Evolutionary conservation across 2,329 filamentous ascomycete species (phyloP).

Genomic region (Penicillium aurantiogriseum): DNA sequence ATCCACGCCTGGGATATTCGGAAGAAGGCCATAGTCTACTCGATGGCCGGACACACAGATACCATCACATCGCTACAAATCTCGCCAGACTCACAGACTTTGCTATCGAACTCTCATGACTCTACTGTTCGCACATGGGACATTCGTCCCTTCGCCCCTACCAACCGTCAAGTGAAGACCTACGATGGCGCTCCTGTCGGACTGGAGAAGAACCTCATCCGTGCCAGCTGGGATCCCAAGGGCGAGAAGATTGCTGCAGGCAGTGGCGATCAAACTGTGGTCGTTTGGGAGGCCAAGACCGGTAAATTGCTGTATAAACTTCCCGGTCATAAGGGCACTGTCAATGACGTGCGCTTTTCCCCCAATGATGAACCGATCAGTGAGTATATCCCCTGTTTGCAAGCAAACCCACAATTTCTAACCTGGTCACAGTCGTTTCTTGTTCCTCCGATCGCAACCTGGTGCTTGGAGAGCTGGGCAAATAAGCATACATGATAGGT

Average conservation of each 20-base stretch:
- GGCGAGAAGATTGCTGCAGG: conserved; percentile 87
- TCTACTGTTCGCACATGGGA: conserved; percentile 95
- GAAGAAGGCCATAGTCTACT: conserved; percentile 85
- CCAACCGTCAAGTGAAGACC: conserved; percentile 77
- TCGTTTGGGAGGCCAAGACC: conserved; percentile 86
- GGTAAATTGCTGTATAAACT: conserved; percentile 92
- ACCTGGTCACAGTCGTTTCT: conserved; percentile 65
- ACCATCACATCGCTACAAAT: conserved; percentile 86
- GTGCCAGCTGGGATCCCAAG: conserved; percentile 83
- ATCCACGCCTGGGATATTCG: conserved; percentile 96
- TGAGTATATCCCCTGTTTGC: conserved; percentile 53
- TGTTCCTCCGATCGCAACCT: conserved; percentile 86
- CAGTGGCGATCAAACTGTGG: conserved; percentile 83
- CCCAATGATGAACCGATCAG: conserved; percentile 80
- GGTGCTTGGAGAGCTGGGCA: conserved; percentile 76
- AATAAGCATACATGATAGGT: conserved; percentile 44
- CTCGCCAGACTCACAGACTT: conserved; percentile 87
- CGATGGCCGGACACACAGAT: conserved; percentile 84
- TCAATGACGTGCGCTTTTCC: conserved; percentile 91
- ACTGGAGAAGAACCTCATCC: conserved; percentile 86
- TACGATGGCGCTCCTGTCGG: conserved; percentile 90
- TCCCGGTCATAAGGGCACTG: conserved; percentile 89
- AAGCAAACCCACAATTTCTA: conserved; percentile 14
- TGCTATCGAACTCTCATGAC: conserved; percentile 91
- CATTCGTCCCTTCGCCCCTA: conserved; percentile 87